Base-by-base conservation (phyloP, 768 basidiomycete genomes). In the Leccinum disarticulatum region DNA sequence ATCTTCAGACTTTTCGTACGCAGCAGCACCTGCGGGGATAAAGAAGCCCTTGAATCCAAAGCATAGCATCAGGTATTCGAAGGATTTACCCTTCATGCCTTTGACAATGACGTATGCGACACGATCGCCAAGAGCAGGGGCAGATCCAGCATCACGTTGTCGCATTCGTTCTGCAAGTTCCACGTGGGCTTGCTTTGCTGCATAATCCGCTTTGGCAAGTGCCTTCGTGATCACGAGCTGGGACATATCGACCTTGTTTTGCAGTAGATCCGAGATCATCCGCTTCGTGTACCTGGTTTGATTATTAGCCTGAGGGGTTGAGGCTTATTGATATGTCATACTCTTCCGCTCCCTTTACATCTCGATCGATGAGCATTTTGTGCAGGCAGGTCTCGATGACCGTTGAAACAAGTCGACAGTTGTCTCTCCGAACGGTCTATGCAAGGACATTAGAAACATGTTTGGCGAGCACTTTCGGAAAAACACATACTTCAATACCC, bases 51-150 rank as follows among this genome's bases (percentile, higher is more conserved):
- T 63, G 14, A 59, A 41, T 30, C 30, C 48, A 36, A 22, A 17
- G n/a, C n/a, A 52, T 33, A 8, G 28, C 7, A 36, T 46, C n/a
- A 28, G 33, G 6, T 27, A 35, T 31, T 19, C n/a, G 2, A 19
- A 2, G n/a, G 33, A 59, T 69, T 14, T 59, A 90, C 91, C 93
- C 79, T 96, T 98, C 61, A 91, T 89, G 5, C 93, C 93, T 73
- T 99, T 98, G 73, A 98, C 84, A 70, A 99, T 98, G 47, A 98
- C 96, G 78, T 98, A 99, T 6, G 97, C 96, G 2, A 98, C 97
- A 75, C 97, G 96, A 72, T 99, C 97, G 59, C 97, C 97, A 19
- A 98, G 77, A n/a, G 92, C 87, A 25, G 97, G 97, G 3, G 97
- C 97, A 66, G 97, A 99, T 61, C 95, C 92, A 55, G 96, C 95